Evolutionary conservation across 2,329 filamentous ascomycete species (phyloP).

Genomic region (Aspergillus sp.): DNA sequence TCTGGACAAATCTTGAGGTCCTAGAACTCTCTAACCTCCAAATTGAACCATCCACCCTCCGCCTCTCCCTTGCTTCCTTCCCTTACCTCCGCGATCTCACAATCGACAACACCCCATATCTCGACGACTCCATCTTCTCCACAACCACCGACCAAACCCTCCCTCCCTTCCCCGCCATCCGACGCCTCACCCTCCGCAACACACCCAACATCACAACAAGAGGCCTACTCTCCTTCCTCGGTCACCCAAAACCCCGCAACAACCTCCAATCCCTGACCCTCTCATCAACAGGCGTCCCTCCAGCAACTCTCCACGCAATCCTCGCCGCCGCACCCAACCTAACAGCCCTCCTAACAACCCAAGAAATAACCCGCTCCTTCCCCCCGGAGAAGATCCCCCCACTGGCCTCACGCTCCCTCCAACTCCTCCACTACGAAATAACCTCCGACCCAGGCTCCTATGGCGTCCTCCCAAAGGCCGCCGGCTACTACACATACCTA

Average conservation of each 20-base stretch:
- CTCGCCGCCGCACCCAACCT: constrained; percentile 45
- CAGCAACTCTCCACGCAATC: constrained; percentile 42
- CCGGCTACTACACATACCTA: constrained; percentile 80
- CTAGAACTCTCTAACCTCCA: constrained; percentile 41
- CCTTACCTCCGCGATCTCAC: constrained; percentile 71
- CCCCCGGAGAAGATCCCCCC: constrained; percentile 59
- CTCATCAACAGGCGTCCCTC: constrained; percentile 66
- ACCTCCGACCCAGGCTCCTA: constrained; percentile 59
- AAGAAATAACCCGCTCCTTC: constrained; percentile 58
- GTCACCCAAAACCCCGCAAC: constrained; percentile 58
- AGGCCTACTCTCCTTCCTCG: constrained; percentile 70
- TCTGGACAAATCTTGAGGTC: constrained; percentile 44
- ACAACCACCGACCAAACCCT: constrained; percentile 55
- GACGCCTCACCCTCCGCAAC: constrained; percentile 71
- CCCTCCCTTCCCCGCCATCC: constrained; percentile 71
- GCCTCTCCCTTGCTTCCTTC: constrained; percentile 69
- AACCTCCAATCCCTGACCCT: constrained; percentile 69
- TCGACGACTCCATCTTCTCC: constrained; percentile 76
- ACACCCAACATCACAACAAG: constrained; percentile 69
- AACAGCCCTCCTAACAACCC: constrained; percentile 52
- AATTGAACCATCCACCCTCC: constrained; percentile 50
- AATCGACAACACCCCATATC: constrained; percentile 65
- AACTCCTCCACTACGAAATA: constrained; percentile 80
- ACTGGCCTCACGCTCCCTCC: constrained; percentile 67
- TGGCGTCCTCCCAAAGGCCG: constrained; percentile 50